phyloP scores from a whole-genome alignment of 257 asterid species.

The Catharanthus roseus region DNA sequence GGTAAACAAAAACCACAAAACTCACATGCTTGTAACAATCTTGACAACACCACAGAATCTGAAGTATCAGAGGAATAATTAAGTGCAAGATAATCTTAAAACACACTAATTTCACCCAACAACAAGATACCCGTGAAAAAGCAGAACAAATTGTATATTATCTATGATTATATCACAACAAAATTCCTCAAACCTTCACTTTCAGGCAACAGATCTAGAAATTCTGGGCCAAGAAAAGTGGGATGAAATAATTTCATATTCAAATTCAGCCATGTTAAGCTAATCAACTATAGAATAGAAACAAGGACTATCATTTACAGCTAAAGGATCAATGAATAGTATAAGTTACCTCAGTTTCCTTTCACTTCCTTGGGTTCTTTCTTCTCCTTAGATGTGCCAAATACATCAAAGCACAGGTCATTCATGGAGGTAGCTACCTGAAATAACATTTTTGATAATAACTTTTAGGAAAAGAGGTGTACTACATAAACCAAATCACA shows the following conservation, averaged over 20 bases:
- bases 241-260: background rate
- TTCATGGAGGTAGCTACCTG: constrained; percentile 83
- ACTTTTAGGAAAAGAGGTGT: background rate
- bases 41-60: too few species aligned
- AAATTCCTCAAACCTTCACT: constrained; percentile 68
- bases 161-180: too few species aligned
- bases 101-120: too few species aligned
- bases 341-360: constrained; percentile 76
- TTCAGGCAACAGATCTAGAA: constrained; percentile 82
- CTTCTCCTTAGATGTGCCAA: constrained; percentile 73
- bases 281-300: background rate
- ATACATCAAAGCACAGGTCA: constrained; percentile 75
- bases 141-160: too few species aligned
- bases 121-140: too few species aligned
- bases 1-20: too few species aligned
- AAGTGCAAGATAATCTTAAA: too few species aligned
- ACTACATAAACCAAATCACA: background rate
- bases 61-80: too few species aligned
- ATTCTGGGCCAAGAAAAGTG: constrained; percentile 34
- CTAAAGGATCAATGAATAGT: background rate
- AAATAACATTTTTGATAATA: constrained; percentile 10
- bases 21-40: too few species aligned
- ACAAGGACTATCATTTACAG: background rate
- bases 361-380: constrained; percentile 65
- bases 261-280: background rate